Conservation (phyloP, 2,329 filamentous ascomycete genomes). For the Anthostomella pinea region DNA sequence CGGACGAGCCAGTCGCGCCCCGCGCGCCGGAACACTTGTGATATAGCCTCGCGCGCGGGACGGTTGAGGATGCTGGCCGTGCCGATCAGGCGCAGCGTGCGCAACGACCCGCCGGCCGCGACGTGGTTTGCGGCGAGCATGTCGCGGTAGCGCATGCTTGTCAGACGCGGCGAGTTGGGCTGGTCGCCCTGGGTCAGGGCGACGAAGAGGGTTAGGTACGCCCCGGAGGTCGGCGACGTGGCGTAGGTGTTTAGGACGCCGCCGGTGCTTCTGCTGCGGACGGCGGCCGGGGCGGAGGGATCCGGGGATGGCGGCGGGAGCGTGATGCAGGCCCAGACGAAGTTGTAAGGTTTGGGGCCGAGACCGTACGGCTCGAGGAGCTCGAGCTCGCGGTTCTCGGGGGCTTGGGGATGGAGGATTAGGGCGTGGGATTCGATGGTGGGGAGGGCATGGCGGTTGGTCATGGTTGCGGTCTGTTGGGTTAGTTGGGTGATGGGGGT, state of each 20-base stretch:
- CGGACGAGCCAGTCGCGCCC: neutral
- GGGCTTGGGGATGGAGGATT: no score
- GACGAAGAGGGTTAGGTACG: conserved; percentile 8
- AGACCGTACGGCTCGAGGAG: no score
- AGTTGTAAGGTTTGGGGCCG: no score
- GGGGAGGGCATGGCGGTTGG: no score
- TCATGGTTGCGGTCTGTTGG: no score
- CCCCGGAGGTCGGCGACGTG: conserved; percentile 3
- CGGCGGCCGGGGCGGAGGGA: no score
- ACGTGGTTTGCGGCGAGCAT: conserved; percentile 17
- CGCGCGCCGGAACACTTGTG: neutral
- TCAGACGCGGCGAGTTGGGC: neutral
- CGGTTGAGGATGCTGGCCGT: conserved; percentile 1
- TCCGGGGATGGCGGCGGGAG: no score
- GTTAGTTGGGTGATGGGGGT: no score
- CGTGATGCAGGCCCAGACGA: no score
- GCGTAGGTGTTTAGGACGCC: conserved; percentile 1
- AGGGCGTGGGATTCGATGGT: no score
- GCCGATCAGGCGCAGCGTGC: conserved; percentile 8
- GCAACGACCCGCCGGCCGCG: conserved; percentile 8
- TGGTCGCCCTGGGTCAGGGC: neutral
- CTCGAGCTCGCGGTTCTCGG: no score
- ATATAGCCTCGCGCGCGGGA: neutral
- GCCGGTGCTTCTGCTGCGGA: rapidly evolving
- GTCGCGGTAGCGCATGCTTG: conserved; percentile 11